Evolutionary conservation across 768 basidiomycete genomes (phyloP).

Genomic region (Psilocybe cyanescens): DNA sequence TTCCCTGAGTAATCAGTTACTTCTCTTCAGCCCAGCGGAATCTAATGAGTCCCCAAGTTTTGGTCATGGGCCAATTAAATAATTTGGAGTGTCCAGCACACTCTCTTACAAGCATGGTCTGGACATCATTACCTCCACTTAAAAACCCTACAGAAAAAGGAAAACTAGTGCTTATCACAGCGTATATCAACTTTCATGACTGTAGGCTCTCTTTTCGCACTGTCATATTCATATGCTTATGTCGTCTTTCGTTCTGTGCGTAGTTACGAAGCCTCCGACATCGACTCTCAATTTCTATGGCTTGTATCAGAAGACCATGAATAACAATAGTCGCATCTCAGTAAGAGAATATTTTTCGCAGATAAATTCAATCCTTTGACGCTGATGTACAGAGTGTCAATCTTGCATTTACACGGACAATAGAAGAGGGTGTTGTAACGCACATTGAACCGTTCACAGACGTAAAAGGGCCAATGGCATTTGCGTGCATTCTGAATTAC

Average conservation of each 20-base stretch:
- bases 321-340: neutral
- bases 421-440: conserved; percentile 47
- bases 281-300: conserved; percentile 41
- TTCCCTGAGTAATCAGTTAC: conserved; percentile 37
- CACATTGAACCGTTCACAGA: conserved; percentile 46
- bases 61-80: conserved; percentile 9
- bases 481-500: conserved; percentile 51
- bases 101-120: conserved; percentile 29
- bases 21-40: neutral
- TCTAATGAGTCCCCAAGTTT: conserved; percentile 3
- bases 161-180: conserved; percentile 51
- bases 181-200: conserved; percentile 62
- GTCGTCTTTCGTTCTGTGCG: neutral
- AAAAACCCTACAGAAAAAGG: conserved; percentile 26
- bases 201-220: conserved; percentile 42
- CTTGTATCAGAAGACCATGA: conserved; percentile 18
- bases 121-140: conserved; percentile 26
- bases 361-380: neutral
- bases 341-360: neutral
- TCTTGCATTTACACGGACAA: conserved; percentile 39
- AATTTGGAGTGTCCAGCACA: conserved; percentile 13
- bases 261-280: conserved; percentile 41
- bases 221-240: neutral
- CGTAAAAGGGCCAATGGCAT: conserved; percentile 36
- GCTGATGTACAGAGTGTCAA: conserved; percentile 31